Conservation (phyloP, 768 basidiomycete species). For the Suillus cothurnatus region DNA sequence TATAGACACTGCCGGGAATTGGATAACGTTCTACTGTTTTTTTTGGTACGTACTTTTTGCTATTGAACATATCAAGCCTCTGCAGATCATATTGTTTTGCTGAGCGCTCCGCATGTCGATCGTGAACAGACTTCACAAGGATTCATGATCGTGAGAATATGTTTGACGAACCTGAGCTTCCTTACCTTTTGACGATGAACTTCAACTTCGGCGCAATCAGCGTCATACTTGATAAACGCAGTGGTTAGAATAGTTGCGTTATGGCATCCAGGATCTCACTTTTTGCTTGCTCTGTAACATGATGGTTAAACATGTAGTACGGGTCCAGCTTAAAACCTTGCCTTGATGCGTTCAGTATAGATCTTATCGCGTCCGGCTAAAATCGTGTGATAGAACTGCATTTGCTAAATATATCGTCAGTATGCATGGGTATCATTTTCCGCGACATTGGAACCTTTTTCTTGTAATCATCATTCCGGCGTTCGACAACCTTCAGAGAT, state of each 20-base stretch:
- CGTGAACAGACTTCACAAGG: constrained; percentile 42
- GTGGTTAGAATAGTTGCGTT: constrained; percentile 9
- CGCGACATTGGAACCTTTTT: constrained; percentile 52
- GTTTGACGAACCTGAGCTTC: background rate
- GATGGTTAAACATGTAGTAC: background rate
- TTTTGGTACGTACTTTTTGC: constrained; percentile 64
- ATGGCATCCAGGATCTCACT: constrained; percentile 19
- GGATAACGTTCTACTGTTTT: constrained; percentile 4
- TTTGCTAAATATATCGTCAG: constrained; percentile 50
- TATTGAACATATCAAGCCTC: constrained; percentile 73
- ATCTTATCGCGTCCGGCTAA: constrained; percentile 68
- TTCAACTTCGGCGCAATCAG: constrained; percentile 75
- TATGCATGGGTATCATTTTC: background rate
- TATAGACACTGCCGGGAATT: constrained; percentile 38
- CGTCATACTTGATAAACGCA: constrained; percentile 61
- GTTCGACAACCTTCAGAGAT: constrained; percentile 59
- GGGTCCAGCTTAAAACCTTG: constrained; percentile 30
- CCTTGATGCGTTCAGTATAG: constrained; percentile 73
- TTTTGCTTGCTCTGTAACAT: constrained; percentile 34
- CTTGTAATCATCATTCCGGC: constrained; percentile 63
- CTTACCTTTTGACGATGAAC: constrained; percentile 70
- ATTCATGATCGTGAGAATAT: background rate
- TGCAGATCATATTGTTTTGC: constrained; percentile 79
- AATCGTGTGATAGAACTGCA: constrained; percentile 69
- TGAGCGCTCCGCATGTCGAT: constrained; percentile 73